A percentile compares a stretch with the other conserved stretches of the same genome.
Evolutionary conservation across 306 rosid genomes (phyloP).

Genomic region (Prunus dulcis): DNA sequence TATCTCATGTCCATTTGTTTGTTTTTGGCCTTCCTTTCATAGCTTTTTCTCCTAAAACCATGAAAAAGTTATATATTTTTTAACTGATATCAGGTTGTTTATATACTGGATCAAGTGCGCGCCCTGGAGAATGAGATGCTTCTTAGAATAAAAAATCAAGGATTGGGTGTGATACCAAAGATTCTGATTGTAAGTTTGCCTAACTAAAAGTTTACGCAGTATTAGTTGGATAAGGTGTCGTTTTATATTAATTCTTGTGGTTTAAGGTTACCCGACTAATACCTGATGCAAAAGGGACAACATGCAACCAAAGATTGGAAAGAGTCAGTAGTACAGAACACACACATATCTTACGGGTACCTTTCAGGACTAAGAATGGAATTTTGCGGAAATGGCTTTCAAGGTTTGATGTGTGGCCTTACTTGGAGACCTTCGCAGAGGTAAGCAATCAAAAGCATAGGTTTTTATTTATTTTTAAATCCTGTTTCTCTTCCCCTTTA

Average conservation of each 20-base stretch:
- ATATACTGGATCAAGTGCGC: constrained; percentile 94
- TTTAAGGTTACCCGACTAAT: constrained; percentile 72
- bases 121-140: constrained; percentile 95
- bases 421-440: constrained; percentile 14
- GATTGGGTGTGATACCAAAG: constrained; percentile 68
- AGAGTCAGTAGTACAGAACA: constrained; percentile 78
- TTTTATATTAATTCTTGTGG: not conserved
- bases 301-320: constrained; percentile 92
- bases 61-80: not conserved
- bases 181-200: constrained; percentile 68
- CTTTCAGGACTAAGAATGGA: constrained; percentile 77
- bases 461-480: not conserved
- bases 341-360: constrained; percentile 83
- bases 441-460: not conserved
- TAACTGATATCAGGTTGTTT: constrained; percentile 61
- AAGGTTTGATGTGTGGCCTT: constrained; percentile 70
- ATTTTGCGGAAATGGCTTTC: constrained; percentile 86
- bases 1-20: not conserved
- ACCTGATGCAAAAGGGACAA: constrained; percentile 91
- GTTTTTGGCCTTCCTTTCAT: not conserved
- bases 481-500: not conserved
- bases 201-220: constrained; percentile 9
- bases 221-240: not conserved
- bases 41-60: not conserved
- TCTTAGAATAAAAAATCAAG: constrained; percentile 72